Conservation (phyloP, 768 basidiomycete genomes). For the Mycena vitilis region DNA sequence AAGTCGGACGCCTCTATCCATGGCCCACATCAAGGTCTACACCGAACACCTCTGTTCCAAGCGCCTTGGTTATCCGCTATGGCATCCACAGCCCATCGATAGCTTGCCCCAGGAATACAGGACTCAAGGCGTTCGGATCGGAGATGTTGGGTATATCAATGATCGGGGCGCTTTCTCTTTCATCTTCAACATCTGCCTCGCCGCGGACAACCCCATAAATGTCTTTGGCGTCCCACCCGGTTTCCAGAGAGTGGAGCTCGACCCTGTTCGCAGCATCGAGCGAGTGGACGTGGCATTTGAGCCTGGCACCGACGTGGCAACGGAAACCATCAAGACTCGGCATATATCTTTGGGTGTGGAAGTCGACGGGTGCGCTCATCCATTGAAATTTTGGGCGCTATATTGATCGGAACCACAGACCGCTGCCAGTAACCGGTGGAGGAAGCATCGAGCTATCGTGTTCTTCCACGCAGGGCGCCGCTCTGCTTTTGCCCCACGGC, state of each 20-base stretch:
- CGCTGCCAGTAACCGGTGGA: not conserved
- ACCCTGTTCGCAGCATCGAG: not conserved
- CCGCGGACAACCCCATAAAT: not conserved
- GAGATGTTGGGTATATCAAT: constrained; percentile 7
- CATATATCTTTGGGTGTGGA: not conserved
- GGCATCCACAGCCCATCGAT: constrained; percentile 1
- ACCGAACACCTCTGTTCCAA: not conserved
- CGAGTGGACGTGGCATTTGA: not conserved
- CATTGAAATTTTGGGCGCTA: no score
- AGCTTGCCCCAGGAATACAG: not conserved
- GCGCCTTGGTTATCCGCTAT: not conserved
- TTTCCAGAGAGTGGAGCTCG: not conserved
- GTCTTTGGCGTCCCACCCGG: not conserved
- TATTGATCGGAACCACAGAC: no score
- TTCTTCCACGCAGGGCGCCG: not conserved
- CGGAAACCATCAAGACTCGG: not conserved
- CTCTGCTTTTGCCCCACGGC: not conserved
- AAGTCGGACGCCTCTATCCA: not conserved
- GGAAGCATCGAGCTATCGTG: not conserved
- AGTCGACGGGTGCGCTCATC: not conserved
- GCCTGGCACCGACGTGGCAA: not conserved
- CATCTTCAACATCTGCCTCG: not conserved
- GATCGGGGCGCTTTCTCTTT: not conserved
- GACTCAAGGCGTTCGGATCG: not conserved
- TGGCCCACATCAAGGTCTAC: not conserved